Percentiles rank a stretch among this genome's conserved stretches.
Conservation (phyloP, 768 basidiomycete species). For the Mycena vulgaris region DNA sequence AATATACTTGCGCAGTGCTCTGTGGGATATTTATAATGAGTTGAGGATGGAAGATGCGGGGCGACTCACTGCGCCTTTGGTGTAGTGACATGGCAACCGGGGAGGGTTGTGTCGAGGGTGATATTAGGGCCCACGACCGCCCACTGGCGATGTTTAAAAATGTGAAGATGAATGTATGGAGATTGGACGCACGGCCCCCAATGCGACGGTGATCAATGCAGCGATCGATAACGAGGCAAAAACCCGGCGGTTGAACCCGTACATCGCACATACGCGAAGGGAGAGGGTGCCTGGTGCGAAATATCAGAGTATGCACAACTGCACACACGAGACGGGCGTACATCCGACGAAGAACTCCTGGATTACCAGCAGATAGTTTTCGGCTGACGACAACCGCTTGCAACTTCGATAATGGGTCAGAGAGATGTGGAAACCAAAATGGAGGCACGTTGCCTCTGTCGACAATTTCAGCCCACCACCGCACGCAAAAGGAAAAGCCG, state of each 20-base stretch:
- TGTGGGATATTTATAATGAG: background rate
- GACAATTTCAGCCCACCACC: background rate
- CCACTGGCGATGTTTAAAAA: background rate
- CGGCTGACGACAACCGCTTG: background rate
- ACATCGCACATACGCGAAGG: slow-evolving; percentile 2
- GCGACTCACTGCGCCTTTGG: background rate
- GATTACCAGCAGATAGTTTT: background rate
- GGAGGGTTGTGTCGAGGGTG: background rate
- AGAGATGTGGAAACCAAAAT: background rate
- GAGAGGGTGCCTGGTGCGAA: background rate
- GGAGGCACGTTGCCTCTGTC: background rate
- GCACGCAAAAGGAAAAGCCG: background rate
- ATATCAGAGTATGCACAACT: background rate
- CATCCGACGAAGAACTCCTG: slow-evolving; percentile 9
- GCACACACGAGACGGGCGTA: background rate
- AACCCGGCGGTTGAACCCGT: slow-evolving; percentile 9
- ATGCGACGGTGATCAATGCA: background rate
- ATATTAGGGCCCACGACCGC: background rate
- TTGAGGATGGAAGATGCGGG: background rate
- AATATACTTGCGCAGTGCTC: slow-evolving; percentile 3
- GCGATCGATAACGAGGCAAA: slow-evolving; percentile 4
- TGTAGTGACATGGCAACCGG: slow-evolving; percentile 10
- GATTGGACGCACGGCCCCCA: background rate
- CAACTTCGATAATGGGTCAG: slow-evolving; percentile 1
- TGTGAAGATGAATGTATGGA: background rate